Base-by-base conservation (phyloP, 2,329 filamentous ascomycete species). In the Clonostachys sp. region DNA sequence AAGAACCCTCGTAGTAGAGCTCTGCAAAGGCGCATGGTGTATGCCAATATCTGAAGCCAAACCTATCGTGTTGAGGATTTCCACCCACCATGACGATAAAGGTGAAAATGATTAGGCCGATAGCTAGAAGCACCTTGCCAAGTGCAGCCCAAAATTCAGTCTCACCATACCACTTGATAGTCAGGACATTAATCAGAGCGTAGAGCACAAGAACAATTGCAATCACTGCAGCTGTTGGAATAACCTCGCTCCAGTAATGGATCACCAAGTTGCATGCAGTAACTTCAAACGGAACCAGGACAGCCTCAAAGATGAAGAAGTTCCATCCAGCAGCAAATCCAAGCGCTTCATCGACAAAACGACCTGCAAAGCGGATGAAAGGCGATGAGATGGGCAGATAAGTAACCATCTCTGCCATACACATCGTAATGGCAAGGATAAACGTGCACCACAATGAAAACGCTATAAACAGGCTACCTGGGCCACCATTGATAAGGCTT, bases 31-130 rank as follows among this genome's bases (percentile, higher is more conserved):
- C 74, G 2, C 88, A 88, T 0, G 87, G 88, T 1, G 79, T 68
- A 5, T 75, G 70, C 81, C 82, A 86, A 61, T 78, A 82, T 0
- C 63, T 76, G 61, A 92, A 92, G 1, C 88, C 88, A 52, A 88
- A 88, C 0, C 79, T 72, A 54, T 91, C 86, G 36, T 79, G 72
- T 1, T 82, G 62, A 0, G 90, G 90, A 55, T 92, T 94, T 4
- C 87, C 90, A 9, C 89, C 90, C 1, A 94, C 69, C 84, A 94
- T 92, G 53, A 83, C 81, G 53, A 95, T 76, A 58, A 95, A 89
- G 3, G 89, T 92, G 68, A 89, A 91, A 52, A 82, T 57, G 54
- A 91, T 77, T 44, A 92, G 73, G 2, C 81, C 86, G 34, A 90
- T 65, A 50, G 88, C 87, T 45, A 91, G 74, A 3, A 91, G 55